phyloP scores from a whole-genome alignment of 305 asterid species.

The Caryopteris hybrid region DNA sequence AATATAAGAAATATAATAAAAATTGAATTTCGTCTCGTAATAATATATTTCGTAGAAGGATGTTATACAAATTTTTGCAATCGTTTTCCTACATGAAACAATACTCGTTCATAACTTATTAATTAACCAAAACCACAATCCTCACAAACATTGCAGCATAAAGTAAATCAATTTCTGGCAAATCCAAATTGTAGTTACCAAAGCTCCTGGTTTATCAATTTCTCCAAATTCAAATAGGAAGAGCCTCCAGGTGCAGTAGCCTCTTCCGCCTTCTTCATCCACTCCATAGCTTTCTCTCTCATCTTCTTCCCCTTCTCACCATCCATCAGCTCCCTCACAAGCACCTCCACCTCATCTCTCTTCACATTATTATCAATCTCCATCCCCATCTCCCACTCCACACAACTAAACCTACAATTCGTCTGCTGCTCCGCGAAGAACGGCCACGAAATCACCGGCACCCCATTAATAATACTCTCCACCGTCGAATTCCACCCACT shows the following conservation, averaged over 20 bases:
- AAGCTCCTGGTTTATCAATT: constrained; percentile 11
- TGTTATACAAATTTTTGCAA: too few species aligned
- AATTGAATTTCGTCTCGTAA: too few species aligned
- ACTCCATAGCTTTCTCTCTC: constrained; percentile 23
- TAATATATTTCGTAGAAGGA: too few species aligned
- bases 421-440: constrained; percentile 61
- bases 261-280: constrained; percentile 30
- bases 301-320: constrained; percentile 32
- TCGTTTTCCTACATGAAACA: too few species aligned
- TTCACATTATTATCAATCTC: constrained; percentile 33
- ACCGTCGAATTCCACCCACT: constrained; percentile 39
- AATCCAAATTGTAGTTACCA: neutral
- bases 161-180: too few species aligned
- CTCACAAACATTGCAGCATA: too few species aligned
- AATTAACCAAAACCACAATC: too few species aligned
- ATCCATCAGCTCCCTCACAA: constrained; percentile 30
- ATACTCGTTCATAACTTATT: too few species aligned
- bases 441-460: constrained; percentile 52
- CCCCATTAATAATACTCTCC: constrained; percentile 26
- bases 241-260: constrained; percentile 27
- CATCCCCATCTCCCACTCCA: constrained; percentile 35
- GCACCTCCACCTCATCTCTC: constrained; percentile 27
- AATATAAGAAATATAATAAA: too few species aligned
- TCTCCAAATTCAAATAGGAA: constrained; percentile 28
- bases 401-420: constrained; percentile 42